Conservation (phyloP, 306 rosid genomes). For the cucumber (Cucumis sativus) region Cucumber_9930_V3 NC_026656.2:17213001-17213500, state of each 20-base stretch:
- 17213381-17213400: background rate
- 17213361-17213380: background rate
- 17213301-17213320: conserved; percentile 44
- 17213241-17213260: conserved; percentile 99
- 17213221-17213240: conserved; percentile 86
- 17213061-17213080: conserved; percentile 85
- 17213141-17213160: conserved; percentile 10
- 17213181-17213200: conserved; percentile 68
- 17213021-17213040: conserved; percentile 99
- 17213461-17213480: background rate
- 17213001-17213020: conserved; percentile 69
- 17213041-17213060: conserved; percentile 91
- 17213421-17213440: background rate
- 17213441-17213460: background rate
- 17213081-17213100: conserved; percentile 38
- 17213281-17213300: conserved; percentile 94
- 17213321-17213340: conserved; percentile 5
- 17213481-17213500: conserved; percentile 75
- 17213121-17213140: conserved; percentile 4
- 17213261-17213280: conserved; percentile 99
- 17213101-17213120: conserved; percentile 5
- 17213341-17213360: background rate
- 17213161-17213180: conserved; percentile 42
- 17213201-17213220: conserved; percentile 83
- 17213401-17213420: background rate